Base-by-base conservation (phyloP, 306 rosid genomes). In the Ziziphus jujuba region DNA sequence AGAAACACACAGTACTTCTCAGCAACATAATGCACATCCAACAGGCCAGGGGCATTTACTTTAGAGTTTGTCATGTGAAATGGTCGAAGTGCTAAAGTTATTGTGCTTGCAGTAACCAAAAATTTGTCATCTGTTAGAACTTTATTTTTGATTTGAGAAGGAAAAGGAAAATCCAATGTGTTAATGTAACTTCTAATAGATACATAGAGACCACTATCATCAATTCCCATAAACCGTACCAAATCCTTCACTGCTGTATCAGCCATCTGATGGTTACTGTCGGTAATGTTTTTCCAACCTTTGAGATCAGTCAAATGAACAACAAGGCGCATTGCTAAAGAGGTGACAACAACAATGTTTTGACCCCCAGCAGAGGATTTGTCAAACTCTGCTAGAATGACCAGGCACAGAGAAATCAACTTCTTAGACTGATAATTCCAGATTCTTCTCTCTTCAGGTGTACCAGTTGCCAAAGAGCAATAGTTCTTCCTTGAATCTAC, bases 51-150 rank as follows among this genome's bases (percentile, higher is more conserved):
- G 59, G 66, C 78, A 44, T 77, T 72, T 25, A 57, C 56, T 71
- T 82, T 83, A 64, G 65, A 72, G 70, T 64, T 74, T 53, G 75
- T 75, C 84, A 76, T 57, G 72, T 74, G 84, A 77, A 90, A 84
- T 52, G 98, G 97, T 70, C 90, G 90, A 61, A 90, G 75, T 38
- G 91, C 97, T 77, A 93, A 78, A 66, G 97, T 93, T 73, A 93
- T 78, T 59, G 91, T 82, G 79, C 97, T 93, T 63, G 96, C 90
- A 60, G 93, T 86, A 61, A 90, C 86, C 59, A 93, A 74, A 81
- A 93, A 77, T 4, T 19, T 56, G 19, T 89, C 97, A 69, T 81
- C 88, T 63, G 83, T 82, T 75, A 63, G 88, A 72, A 67, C 51
- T 21, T 57, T 65, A 70, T 25, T 72, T 53, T 61, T 77, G 61